A percentile compares a stretch with the other conserved stretches of the same genome.
phyloP scores from a whole-genome alignment of 2,329 filamentous ascomycete species.

The Lojkania enalia region DNA sequence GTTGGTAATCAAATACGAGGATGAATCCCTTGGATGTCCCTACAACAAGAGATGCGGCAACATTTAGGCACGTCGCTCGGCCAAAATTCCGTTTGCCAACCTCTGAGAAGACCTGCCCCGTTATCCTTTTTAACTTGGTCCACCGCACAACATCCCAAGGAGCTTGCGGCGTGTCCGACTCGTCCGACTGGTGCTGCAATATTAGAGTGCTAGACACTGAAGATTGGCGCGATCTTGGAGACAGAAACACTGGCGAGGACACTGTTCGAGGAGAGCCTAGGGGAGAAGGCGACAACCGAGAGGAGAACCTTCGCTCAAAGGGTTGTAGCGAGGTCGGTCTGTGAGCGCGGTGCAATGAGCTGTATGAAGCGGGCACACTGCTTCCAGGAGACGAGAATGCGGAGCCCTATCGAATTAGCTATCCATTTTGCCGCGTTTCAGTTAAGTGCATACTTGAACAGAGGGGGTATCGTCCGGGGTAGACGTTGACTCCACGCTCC shows the following conservation, averaged over 20 bases:
- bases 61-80: conserved; percentile 82
- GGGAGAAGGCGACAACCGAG: conserved; percentile 71
- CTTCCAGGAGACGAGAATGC: conserved; percentile 67
- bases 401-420: conserved; percentile 51
- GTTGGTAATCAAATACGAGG: conserved; percentile 95
- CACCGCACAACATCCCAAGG: conserved; percentile 98
- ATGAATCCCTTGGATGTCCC: conserved; percentile 95
- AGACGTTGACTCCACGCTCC: conserved; percentile 73
- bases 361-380: conserved; percentile 70
- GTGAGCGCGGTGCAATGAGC: conserved; percentile 66
- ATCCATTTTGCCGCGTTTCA: conserved; percentile 24
- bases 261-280: conserved; percentile 66
- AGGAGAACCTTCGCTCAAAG: conserved; percentile 93
- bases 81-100: conserved; percentile 91
- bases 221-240: conserved; percentile 76
- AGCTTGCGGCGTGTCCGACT: conserved; percentile 69
- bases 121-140: conserved; percentile 90
- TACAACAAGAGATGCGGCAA: conserved; percentile 84
- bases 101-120: conserved; percentile 88
- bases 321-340: conserved; percentile 84
- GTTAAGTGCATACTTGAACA: conserved; percentile 63
- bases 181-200: conserved; percentile 59
- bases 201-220: conserved; percentile 74
- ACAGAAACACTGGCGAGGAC: conserved; percentile 73
- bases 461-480: conserved; percentile 85